Conservation (phyloP, 2,329 filamentous ascomycete genomes). For the Diaporthe citrichinensis region DNA sequence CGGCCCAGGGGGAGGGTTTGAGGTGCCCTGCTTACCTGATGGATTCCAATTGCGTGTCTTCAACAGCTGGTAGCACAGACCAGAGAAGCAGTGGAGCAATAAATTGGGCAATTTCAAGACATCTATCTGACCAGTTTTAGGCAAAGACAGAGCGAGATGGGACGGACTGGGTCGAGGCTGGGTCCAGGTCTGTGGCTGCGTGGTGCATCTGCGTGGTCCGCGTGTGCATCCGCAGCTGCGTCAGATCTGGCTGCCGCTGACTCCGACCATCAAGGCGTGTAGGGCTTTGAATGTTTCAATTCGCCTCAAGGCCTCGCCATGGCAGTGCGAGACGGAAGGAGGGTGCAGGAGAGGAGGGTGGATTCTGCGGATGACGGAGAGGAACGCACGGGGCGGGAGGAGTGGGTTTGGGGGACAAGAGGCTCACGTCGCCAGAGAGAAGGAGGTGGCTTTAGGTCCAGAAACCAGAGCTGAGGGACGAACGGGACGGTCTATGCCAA, state of each 20-base stretch:
- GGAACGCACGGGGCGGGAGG: constrained; percentile 8
- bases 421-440: constrained; percentile 6
- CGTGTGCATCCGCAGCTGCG: constrained; percentile 12
- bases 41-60: constrained; percentile 15
- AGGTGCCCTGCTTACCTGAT: constrained; percentile 26
- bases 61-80: constrained; percentile 20
- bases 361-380: constrained; percentile 9
- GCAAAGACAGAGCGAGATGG: constrained; percentile 29
- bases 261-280: constrained; percentile 8
- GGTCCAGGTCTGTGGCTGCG: constrained; percentile 1
- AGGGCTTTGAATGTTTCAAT: constrained; percentile 20
- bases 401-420: constrained; percentile 22
- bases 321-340: constrained; percentile 5
- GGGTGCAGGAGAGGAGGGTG: constrained; percentile 5
- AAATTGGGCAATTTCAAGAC: constrained; percentile 29
- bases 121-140: constrained; percentile 33
- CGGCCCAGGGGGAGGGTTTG: constrained; percentile 6
- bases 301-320: constrained; percentile 28
- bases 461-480: constrained; percentile 18
- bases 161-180: constrained; percentile 18
- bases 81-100: constrained; percentile 34
- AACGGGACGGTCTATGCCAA: constrained; percentile 6
- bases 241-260: constrained; percentile 34
- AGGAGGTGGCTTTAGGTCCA: constrained; percentile 20
- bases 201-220: neutral